Conservation (phyloP, 2,329 filamentous ascomycete species). For the Aureobasidium melanogenum region DNA sequence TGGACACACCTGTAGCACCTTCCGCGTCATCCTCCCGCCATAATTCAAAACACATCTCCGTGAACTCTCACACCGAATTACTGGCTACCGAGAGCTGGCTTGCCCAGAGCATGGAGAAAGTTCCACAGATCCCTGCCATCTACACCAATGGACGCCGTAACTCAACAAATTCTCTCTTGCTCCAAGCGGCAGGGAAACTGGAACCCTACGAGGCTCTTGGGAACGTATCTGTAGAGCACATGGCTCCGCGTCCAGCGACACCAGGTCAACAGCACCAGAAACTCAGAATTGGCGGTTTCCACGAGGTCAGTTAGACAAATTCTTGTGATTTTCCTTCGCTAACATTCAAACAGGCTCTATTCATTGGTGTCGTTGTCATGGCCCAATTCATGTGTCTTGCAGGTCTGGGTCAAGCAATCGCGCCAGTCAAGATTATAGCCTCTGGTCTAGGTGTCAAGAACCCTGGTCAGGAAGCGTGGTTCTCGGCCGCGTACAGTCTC, state of each 20-base stretch:
- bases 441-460: constrained; percentile 31
- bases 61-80: constrained; percentile 23
- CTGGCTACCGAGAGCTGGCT: constrained; percentile 18
- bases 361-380: constrained; percentile 20
- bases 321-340: not conserved
- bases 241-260: not conserved
- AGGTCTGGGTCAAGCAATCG: constrained; percentile 24
- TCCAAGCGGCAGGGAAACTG: constrained; percentile 13
- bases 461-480: constrained; percentile 36
- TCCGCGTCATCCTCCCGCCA: constrained; percentile 18
- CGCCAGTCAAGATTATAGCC: constrained; percentile 38
- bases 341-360: constrained; percentile 10
- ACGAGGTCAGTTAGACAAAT: constrained; percentile 13
- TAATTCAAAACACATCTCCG: constrained; percentile 25
- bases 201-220: constrained; percentile 15
- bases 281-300: constrained; percentile 17
- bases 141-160: constrained; percentile 17
- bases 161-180: constrained; percentile 20
- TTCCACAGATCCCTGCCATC: constrained; percentile 20
- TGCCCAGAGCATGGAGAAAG: constrained; percentile 15
- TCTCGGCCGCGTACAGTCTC: constrained; percentile 35
- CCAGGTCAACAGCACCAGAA: not conserved
- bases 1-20: constrained; percentile 10
- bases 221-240: constrained; percentile 12
- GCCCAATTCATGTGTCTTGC: constrained; percentile 23